Evolutionary conservation across 805 yeast genomes (phyloP).

Genomic region (Candida wancherniae): DNA sequence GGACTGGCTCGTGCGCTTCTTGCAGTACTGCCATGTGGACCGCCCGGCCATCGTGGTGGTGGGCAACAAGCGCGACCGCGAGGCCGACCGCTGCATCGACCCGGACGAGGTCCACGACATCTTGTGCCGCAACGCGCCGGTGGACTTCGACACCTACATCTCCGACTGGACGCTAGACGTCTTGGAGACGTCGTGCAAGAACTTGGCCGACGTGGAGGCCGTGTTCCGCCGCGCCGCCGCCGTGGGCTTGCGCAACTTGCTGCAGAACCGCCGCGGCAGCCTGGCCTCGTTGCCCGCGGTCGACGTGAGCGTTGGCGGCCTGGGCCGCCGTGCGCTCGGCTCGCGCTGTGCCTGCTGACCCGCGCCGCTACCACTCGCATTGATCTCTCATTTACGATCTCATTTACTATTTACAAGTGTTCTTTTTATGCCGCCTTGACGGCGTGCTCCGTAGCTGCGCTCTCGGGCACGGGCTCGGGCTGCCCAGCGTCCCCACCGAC

Average conservation of each 20-base stretch:
- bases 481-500: too few relatives aligned
- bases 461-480: too few relatives aligned
- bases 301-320: background rate
- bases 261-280: background rate
- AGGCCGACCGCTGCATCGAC: constrained; percentile 31
- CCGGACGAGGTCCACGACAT: constrained; percentile 32
- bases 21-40: constrained; percentile 44
- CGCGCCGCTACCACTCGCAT: too few relatives aligned
- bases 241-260: constrained; percentile 20
- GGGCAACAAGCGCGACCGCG: constrained; percentile 48
- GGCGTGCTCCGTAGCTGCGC: constrained; percentile 11
- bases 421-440: constrained; percentile 10
- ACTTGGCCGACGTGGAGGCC: constrained; percentile 25
- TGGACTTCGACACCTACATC: constrained; percentile 23
- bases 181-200: constrained; percentile 30
- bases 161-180: constrained; percentile 32
- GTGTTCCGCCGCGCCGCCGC: constrained; percentile 36
- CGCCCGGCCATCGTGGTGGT: constrained; percentile 47
- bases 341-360: background rate
- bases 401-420: too few relatives aligned
- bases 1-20: constrained; percentile 46
- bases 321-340: background rate
- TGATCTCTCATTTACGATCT: too few relatives aligned
- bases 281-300: background rate
- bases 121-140: constrained; percentile 19